Evolutionary conservation across 208 protist species (phyloP), one percentile per base, ranked within the genome.

Genomic region (Trypanosoma caninum): DNA sequence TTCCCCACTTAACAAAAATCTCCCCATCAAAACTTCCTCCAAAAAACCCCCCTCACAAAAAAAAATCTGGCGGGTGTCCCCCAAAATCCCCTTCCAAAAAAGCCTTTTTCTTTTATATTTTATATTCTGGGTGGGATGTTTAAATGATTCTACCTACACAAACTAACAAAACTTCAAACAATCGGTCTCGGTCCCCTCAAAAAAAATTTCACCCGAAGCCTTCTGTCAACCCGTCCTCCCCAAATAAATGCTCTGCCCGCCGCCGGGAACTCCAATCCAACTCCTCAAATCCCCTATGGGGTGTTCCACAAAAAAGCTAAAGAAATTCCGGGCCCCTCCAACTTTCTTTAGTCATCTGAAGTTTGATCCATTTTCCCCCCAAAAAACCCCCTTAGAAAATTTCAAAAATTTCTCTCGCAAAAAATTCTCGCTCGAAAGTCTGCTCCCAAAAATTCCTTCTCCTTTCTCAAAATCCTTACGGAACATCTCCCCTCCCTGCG

Each of bases 221-320:
- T 72, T 73, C 65, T 72, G 65, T 38, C 46, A n/a, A n/a, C 65
- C 72, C 72, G 72, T 57, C 63, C 65, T 77, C 71, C 51, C 54
- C 71, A 66, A 60, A 59, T 50, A 65, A 71, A 64, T 59, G 51
- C 48, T 58, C 59, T 28, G 52, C 63, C 62, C 65, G 71, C 53
- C 71, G 71, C 45, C 71, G 71, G 55, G 46, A 51, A 65, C 37
- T 54, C 28, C 42, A 52, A 45, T 31, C 23, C 16, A 56, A 63
- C 51, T 23, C 11, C 57, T n/a, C 44, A 54, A 69, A 40, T 18
- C 46, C 48, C 52, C 58, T 53, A 54, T 62, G 64, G 62, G 70
- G 42, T 70, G 64, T 53, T 72, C 70, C 62, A 58, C 60, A 66
- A 66, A 38, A 34, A 28, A 14, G 13, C 7, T 30, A 64, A 74